phyloP scores from a whole-genome alignment of 192 early-diverging fungal species.

The Dispira parvispora region DNA sequence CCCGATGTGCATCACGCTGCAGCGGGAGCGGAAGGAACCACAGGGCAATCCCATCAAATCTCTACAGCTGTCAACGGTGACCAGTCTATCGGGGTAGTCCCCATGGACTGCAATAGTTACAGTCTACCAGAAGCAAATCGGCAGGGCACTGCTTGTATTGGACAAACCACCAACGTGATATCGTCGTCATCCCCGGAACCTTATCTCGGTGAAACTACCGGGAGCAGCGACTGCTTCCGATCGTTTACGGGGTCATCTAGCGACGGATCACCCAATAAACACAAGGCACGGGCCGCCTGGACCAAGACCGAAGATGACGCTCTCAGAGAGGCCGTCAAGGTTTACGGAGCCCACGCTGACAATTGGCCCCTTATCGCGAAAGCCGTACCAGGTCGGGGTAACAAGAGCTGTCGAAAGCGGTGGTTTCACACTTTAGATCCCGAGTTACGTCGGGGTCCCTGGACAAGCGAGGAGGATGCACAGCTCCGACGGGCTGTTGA shows the following conservation, averaged over 20 bases:
- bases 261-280: neutral
- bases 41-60: too few species aligned
- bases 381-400: slow-evolving; percentile 58
- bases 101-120: too few species aligned
- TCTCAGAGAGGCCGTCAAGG: slow-evolving; percentile 49
- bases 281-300: slow-evolving; percentile 39
- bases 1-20: too few species aligned
- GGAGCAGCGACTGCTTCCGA: neutral
- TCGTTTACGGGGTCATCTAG: neutral
- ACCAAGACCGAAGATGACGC: slow-evolving; percentile 61
- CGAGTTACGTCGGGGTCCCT: slow-evolving; percentile 54
- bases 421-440: slow-evolving; percentile 73
- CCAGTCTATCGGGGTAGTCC: too few species aligned
- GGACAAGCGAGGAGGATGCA: slow-evolving; percentile 65
- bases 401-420: slow-evolving; percentile 65
- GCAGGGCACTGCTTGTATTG: too few species aligned
- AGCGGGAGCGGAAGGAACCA: too few species aligned
- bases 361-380: slow-evolving; percentile 63
- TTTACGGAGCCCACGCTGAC: slow-evolving; percentile 58
- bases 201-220: neutral
- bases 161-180: too few species aligned
- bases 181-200: neutral
- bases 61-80: too few species aligned
- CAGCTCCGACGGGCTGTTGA: slow-evolving; percentile 50
- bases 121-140: too few species aligned